Evolutionary conservation across 148 eudicot genomes (phyloP), one percentile per base, ranked within the genome.

Genomic region (Rhododendron ovatum): DNA sequence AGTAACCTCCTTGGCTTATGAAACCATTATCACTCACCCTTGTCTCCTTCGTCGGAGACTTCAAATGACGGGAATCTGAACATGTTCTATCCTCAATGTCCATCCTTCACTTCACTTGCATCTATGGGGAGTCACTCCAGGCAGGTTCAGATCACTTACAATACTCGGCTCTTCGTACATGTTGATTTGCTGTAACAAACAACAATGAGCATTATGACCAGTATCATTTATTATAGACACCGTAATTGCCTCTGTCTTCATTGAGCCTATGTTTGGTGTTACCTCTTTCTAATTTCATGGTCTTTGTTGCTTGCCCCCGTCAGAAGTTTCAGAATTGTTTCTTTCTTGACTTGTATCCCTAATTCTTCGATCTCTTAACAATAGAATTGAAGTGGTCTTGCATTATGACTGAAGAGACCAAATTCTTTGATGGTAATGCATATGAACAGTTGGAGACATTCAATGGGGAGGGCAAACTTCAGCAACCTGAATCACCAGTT

Each of bases 401-500:
- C 59, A 51, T 80, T 50, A 50, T 30, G 3, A 4, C 13, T 7
- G 43, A 33, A 51, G 33, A 80, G 17, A n/a, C n/a, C n/a, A n/a
- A 65, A 0, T 57, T 35, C 22, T 28, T 73, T 67, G 15, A 13
- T 5, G n/a, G 82, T 77, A 5, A 39, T 85, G 39, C 17, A 51
- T 35, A 26, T 82, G 41, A 41, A 57, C 88, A 92, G 95, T 67
- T 90, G 88, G 93, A 93, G 57, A 83, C 91, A 35, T 18, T 87
- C 74, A 79, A 77, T 75, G 89, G 84, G 67, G 92, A 85, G 37
- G 85, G 75, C 15, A 79, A 35, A 15, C 24, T 67, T 75, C 81
- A 67, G 67, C 84, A 86, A 78, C 80, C 67, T 22, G 92, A 89
- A 84, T 61, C 90, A 41, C 39, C 86, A 35, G 50, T 26, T 3